phyloP scores from a whole-genome alignment of 177 flowering plant species.

The Vitis hybrid region DNA sequence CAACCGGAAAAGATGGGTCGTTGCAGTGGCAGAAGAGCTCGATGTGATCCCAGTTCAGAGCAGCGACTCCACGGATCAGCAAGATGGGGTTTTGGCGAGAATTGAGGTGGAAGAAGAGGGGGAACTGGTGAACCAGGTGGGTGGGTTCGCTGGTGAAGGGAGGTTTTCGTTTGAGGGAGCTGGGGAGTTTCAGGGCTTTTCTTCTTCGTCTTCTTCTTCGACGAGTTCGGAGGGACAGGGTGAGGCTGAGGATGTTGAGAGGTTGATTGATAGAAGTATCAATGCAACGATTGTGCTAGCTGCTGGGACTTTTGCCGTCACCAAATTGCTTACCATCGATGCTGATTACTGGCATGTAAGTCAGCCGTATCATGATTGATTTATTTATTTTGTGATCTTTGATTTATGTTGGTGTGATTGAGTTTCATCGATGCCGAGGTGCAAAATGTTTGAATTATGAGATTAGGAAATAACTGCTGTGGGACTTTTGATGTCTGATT shows the following conservation, averaged over 20 bases:
- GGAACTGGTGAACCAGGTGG: conserved; percentile 33
- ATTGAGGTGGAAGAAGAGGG: conserved; percentile 37
- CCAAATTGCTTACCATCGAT: conserved; percentile 90
- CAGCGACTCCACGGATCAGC: conserved; percentile 50
- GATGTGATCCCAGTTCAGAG: conserved; percentile 71
- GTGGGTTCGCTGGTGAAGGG: conserved; percentile 60
- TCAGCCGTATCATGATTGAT: neutral
- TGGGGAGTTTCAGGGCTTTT: conserved; percentile 39
- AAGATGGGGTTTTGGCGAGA: conserved; percentile 41
- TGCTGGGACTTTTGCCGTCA: conserved; percentile 76
- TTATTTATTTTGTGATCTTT: neutral
- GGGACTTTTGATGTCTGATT: no score
- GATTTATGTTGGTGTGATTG: neutral
- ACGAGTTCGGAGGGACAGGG: conserved; percentile 17
- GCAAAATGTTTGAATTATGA: no score
- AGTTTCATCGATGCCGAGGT: no score
- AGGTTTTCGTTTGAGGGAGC: conserved; percentile 58
- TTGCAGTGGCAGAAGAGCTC: conserved; percentile 35
- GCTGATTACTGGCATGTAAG: conserved; percentile 94
- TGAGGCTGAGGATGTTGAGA: conserved; percentile 37
- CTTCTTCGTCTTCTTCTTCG: conserved; percentile 34
- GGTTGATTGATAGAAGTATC: conserved; percentile 61
- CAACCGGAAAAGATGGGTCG: conserved; percentile 11
- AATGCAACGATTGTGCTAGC: conserved; percentile 86
- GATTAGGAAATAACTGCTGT: no score